These are phyloP conservation scores for Aureococcus anophagefferens DNA, from an alignment of 108 stramenopile genomes.

Conservation along the genomic window DNA sequence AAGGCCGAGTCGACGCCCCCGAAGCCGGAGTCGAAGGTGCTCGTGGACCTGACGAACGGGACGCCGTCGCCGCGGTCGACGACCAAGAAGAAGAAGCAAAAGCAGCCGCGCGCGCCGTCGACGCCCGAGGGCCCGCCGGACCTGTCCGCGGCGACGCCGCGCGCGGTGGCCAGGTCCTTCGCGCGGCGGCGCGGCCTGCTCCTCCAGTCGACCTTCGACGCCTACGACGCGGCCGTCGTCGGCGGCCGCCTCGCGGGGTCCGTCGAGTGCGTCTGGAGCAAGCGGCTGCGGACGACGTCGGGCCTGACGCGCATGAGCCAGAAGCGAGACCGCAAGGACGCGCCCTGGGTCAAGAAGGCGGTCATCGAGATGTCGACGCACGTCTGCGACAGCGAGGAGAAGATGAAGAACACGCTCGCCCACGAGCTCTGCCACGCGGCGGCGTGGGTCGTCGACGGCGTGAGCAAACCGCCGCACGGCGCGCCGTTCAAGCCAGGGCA, in stretches of 20 bases:
- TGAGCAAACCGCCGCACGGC: slow-evolving; percentile 73
- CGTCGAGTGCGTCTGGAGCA: slow-evolving; percentile 51
- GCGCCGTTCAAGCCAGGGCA: no score
- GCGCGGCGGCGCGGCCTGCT: not conserved
- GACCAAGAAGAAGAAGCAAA: not conserved
- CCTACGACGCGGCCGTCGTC: slow-evolving; percentile 17
- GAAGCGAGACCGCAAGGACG: slow-evolving; percentile 9
- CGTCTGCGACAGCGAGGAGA: slow-evolving; percentile 60
- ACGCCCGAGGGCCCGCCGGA: not conserved
- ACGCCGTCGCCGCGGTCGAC: not conserved
- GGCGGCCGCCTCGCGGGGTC: slow-evolving; percentile 17
- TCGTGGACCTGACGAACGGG: not conserved
- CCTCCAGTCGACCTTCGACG: not conserved
- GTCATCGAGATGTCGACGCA: slow-evolving; percentile 76
- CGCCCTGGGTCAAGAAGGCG: slow-evolving; percentile 26
- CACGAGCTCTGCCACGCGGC: slow-evolving; percentile 94
- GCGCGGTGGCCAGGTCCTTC: not conserved
- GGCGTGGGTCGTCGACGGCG: slow-evolving; percentile 74
- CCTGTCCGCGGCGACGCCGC: not conserved
- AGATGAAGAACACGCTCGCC: slow-evolving; percentile 67
- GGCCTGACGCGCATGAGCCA: slow-evolving; percentile 59
- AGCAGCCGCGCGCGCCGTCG: not conserved
- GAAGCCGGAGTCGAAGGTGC: not conserved
- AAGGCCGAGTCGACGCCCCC: no score
- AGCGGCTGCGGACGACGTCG: slow-evolving; percentile 66